These are phyloP conservation scores for Cyberlindnera mrakii DNA, from an alignment of 805 yeast species.

Conservation along the genomic window DNA sequence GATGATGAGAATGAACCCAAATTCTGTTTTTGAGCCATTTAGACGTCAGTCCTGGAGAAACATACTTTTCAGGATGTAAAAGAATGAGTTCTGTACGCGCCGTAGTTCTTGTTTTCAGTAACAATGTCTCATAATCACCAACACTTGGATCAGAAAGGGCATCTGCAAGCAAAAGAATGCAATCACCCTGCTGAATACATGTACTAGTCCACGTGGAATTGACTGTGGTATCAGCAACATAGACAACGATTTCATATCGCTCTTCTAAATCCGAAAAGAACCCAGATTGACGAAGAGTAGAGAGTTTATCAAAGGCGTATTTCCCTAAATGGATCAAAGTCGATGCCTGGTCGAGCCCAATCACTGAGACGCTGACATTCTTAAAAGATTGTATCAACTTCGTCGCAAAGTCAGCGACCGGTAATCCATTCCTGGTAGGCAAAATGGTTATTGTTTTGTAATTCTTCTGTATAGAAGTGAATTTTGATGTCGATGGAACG, in stretches of 20 bases:
- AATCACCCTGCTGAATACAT: conserved; percentile 92
- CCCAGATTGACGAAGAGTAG: conserved; percentile 81
- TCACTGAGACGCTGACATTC: conserved; percentile 65
- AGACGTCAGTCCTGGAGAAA: conserved; percentile 79
- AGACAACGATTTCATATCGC: conserved; percentile 78
- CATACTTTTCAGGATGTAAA: conserved; percentile 76
- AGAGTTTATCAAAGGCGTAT: conserved; percentile 87
- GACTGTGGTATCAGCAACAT: conserved; percentile 80
- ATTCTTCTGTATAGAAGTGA: conserved; percentile 31
- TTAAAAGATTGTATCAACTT: conserved; percentile 65
- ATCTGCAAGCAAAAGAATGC: conserved; percentile 84
- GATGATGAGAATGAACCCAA: conserved; percentile 94
- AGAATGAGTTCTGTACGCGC: conserved; percentile 85
- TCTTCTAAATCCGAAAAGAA: conserved; percentile 90
- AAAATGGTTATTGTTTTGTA: conserved; percentile 81
- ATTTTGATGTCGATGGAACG: conserved; percentile 27
- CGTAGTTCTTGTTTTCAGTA: conserved; percentile 70
- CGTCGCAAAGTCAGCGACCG: conserved; percentile 79
- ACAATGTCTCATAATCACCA: conserved; percentile 80
- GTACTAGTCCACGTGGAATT: conserved; percentile 87
- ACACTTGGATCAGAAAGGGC: conserved; percentile 65
- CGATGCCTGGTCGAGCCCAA: conserved; percentile 77
- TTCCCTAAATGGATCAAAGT: conserved; percentile 77
- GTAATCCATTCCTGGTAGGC: conserved; percentile 77
- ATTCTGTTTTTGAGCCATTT: conserved; percentile 78